These are phyloP conservation scores for Xylaria sp. DNA, from an alignment of 2,329 filamentous ascomycete genomes.

Conservation along the genomic window DNA sequence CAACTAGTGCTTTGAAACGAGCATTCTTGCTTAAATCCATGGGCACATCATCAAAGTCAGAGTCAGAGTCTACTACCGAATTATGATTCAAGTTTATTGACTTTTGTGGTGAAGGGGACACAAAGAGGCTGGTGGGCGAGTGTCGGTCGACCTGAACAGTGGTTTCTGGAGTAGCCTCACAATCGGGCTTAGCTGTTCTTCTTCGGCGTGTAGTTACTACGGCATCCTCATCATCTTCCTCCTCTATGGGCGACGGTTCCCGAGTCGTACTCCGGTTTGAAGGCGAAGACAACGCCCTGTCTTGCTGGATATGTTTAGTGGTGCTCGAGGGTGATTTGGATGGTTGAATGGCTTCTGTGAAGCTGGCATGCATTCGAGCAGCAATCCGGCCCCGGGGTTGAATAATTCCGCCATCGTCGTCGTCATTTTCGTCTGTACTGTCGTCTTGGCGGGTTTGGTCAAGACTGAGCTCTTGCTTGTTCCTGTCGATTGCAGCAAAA, in stretches of 20 bases:
- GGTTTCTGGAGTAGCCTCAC: conserved; percentile 45
- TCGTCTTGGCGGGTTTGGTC: conserved; percentile 47
- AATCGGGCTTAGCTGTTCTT: conserved; percentile 42
- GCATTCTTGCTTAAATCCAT: conserved; percentile 59
- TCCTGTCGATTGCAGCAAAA: conserved; percentile 43
- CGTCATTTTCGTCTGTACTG: conserved; percentile 53
- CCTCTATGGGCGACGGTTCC: conserved; percentile 17
- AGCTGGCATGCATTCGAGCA: conserved; percentile 50
- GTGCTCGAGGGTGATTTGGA: conserved; percentile 23
- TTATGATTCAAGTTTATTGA: conserved; percentile 41
- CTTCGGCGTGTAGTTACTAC: conserved; percentile 42
- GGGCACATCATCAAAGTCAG: conserved; percentile 61
- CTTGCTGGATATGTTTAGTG: conserved; percentile 18
- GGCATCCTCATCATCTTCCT: conserved; percentile 48
- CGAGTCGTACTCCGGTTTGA: conserved; percentile 31
- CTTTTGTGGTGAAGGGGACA: conserved; percentile 59
- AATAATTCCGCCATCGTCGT: conserved; percentile 54
- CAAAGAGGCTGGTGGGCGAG: conserved; percentile 66
- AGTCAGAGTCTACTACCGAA: conserved; percentile 50
- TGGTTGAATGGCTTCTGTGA: conserved; percentile 28
- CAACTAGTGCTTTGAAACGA: conserved; percentile 77
- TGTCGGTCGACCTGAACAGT: conserved; percentile 48
- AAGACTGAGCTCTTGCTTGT: conserved; percentile 30
- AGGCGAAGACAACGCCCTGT: conserved; percentile 18
- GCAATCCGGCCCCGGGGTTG: conserved; percentile 54